Conservation (phyloP, 2,329 filamentous ascomycete genomes). For the Cercospora canescens region DNA sequence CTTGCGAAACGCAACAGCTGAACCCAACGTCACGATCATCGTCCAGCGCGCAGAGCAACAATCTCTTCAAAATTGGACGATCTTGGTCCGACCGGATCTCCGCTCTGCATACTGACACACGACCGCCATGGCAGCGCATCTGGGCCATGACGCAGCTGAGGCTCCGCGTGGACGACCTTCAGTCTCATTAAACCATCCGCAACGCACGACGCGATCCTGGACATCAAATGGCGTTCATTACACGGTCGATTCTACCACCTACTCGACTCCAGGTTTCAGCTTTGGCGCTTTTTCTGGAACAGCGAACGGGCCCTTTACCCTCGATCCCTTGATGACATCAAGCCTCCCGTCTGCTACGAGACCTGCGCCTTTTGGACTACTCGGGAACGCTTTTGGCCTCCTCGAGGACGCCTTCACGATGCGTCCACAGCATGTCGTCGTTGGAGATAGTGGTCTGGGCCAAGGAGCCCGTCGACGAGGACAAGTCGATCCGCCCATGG, state of each 20-base stretch:
- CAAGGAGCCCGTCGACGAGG: constrained; percentile 10
- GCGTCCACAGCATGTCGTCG: constrained; percentile 19
- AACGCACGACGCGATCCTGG: constrained; percentile 27
- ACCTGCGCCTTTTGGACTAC: constrained; percentile 19
- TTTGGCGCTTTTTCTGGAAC: constrained; percentile 28
- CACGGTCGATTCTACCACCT: constrained; percentile 31
- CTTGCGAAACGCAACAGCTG: not conserved
- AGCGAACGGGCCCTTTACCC: constrained; percentile 16
- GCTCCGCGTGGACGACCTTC: constrained; percentile 8
- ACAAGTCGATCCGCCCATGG: constrained; percentile 14
- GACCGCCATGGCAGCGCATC: constrained; percentile 13
- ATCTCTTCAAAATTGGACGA: not conserved
- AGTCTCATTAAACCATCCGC: constrained; percentile 19
- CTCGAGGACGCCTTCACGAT: constrained; percentile 25
- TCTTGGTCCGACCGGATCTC: constrained; percentile 8
- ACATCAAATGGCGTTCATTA: constrained; percentile 30
- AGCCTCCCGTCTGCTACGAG: constrained; percentile 1
- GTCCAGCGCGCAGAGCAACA: not conserved
- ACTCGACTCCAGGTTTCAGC: constrained; percentile 28
- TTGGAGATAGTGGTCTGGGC: constrained; percentile 9
- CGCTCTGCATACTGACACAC: not conserved
- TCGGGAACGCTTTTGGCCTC: constrained; percentile 30
- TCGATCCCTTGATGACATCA: constrained; percentile 17
- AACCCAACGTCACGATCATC: constrained; percentile 10
- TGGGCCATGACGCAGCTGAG: constrained; percentile 17